Percentiles rank a stretch among this genome's conserved stretches.
These are phyloP conservation scores for Fusarium zealandicum DNA, from an alignment of 2,329 filamentous ascomycete genomes.

Conservation along the genomic window DNA sequence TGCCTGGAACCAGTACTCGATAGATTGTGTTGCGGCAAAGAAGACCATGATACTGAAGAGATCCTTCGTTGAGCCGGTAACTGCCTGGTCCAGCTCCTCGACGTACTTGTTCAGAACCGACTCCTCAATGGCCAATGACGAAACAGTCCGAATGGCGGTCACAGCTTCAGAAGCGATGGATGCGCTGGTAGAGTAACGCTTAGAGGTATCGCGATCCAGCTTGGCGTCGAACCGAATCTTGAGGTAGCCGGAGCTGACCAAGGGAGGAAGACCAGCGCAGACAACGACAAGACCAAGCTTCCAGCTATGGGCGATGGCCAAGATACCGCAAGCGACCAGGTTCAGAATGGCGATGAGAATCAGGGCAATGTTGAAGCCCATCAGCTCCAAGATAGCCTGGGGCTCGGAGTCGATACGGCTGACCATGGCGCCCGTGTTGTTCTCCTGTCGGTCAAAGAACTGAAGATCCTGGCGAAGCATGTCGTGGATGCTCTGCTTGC, in stretches of 20 bases:
- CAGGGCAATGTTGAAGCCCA: conserved; percentile 52
- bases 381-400: conserved; percentile 51
- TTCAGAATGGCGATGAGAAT: conserved; percentile 50
- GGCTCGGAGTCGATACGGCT: conserved; percentile 49
- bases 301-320: conserved; percentile 56
- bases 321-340: conserved; percentile 48
- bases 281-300: conserved; percentile 59
- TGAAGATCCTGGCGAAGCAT: conserved; percentile 52
- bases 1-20: conserved; percentile 50
- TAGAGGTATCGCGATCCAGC: conserved; percentile 48
- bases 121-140: conserved; percentile 52
- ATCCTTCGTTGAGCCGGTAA: conserved; percentile 42
- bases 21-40: conserved; percentile 48
- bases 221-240: conserved; percentile 51
- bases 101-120: conserved; percentile 44
- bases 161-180: conserved; percentile 54
- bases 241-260: conserved; percentile 48
- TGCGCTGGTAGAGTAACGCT: conserved; percentile 47
- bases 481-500: conserved; percentile 38
- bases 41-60: conserved; percentile 47
- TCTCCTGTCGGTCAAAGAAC: conserved; percentile 53
- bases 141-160: conserved; percentile 51
- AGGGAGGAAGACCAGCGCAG: conserved; percentile 49
- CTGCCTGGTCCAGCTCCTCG: conserved; percentile 42
- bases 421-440: conserved; percentile 49